A percentile compares a stretch with the other conserved stretches of the same genome.
Conservation (phyloP, 2,329 filamentous ascomycete genomes). For the Corynespora cassiicola region DNA sequence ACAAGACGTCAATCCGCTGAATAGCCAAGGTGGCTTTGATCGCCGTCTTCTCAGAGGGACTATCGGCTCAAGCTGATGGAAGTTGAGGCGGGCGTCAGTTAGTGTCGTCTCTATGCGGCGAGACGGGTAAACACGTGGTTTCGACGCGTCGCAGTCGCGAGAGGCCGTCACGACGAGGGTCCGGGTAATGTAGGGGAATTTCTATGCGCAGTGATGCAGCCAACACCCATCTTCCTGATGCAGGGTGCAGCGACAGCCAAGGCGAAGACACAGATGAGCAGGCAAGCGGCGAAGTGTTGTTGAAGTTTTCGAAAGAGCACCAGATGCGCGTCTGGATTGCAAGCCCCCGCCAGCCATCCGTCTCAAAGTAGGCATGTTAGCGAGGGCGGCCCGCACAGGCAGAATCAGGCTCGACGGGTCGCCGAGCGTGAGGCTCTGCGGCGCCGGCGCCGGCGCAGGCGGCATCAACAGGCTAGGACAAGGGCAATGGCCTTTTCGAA, state of each 20-base stretch:
- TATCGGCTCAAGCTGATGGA: too few relatives aligned
- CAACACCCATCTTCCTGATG: slow-evolving; percentile 20
- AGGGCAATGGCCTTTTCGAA: too few relatives aligned
- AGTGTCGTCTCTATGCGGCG: slow-evolving; percentile 12
- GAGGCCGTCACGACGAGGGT: slow-evolving; percentile 13
- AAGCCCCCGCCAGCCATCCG: not conserved
- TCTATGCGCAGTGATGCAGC: slow-evolving; percentile 12
- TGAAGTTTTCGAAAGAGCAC: slow-evolving; percentile 4
- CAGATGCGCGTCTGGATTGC: slow-evolving; percentile 5
- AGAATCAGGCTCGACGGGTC: too few relatives aligned
- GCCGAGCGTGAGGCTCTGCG: too few relatives aligned
- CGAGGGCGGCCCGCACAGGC: slow-evolving; percentile 19
- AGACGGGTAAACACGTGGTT: slow-evolving; percentile 32
- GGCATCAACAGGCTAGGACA: too few relatives aligned
- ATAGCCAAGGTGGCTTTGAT: too few relatives aligned
- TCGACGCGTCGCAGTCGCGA: slow-evolving; percentile 32
- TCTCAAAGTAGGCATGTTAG: slow-evolving; percentile 12
- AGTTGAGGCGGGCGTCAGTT: too few relatives aligned
- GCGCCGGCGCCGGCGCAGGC: too few relatives aligned
- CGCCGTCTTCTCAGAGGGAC: too few relatives aligned
- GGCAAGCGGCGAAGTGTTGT: too few relatives aligned
- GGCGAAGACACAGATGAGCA: too few relatives aligned
- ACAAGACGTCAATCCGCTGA: too few relatives aligned
- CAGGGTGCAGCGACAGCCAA: slow-evolving; percentile 4
- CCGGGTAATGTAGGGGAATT: slow-evolving; percentile 14